Evolutionary conservation across 1,139 yeast species (phyloP).

Genomic region (Geotrichum australiense): DNA sequence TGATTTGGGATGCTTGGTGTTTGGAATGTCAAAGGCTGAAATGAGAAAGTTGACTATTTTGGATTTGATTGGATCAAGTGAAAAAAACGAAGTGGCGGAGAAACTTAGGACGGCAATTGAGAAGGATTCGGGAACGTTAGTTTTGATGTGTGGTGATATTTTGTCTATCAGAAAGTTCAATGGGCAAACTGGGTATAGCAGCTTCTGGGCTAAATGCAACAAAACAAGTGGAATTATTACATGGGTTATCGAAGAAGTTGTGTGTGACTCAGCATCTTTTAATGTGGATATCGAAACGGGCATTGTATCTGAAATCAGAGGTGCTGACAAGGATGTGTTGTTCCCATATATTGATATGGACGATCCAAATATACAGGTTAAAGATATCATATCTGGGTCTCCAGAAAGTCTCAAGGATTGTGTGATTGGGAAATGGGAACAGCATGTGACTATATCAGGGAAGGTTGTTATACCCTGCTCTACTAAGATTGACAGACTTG

Average conservation of each 20-base stretch:
- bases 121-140: slow-evolving; percentile 24
- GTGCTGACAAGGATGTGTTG: slow-evolving; percentile 21
- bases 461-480: slow-evolving; percentile 16
- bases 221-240: slow-evolving; percentile 47
- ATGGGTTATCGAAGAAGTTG: slow-evolving; percentile 82
- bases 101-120: too few species aligned
- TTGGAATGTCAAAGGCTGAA: slow-evolving; percentile 68
- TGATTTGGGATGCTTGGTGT: slow-evolving; percentile 80
- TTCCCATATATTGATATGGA: slow-evolving; percentile 18
- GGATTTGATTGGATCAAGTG: slow-evolving; percentile 72
- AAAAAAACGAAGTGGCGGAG: slow-evolving; percentile 27
- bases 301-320: slow-evolving; percentile 23
- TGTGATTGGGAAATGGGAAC: slow-evolving; percentile 4
- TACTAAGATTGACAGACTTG: slow-evolving; percentile 5
- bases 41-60: slow-evolving; percentile 58
- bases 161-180: slow-evolving; percentile 44
- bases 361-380: slow-evolving; percentile 15
- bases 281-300: slow-evolving; percentile 35
- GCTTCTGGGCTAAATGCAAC: slow-evolving; percentile 65
- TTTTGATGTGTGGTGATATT: slow-evolving; percentile 51
- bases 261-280: slow-evolving; percentile 70
- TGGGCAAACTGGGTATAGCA: slow-evolving; percentile 32
- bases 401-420: slow-evolving; percentile 17
- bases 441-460: slow-evolving; percentile 18
- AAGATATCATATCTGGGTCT: slow-evolving; percentile 19